Evolutionary conservation across 139 green algal species (phyloP), one percentile per base, ranked within the genome.

Genomic region (Chlorella sp.): DNA sequence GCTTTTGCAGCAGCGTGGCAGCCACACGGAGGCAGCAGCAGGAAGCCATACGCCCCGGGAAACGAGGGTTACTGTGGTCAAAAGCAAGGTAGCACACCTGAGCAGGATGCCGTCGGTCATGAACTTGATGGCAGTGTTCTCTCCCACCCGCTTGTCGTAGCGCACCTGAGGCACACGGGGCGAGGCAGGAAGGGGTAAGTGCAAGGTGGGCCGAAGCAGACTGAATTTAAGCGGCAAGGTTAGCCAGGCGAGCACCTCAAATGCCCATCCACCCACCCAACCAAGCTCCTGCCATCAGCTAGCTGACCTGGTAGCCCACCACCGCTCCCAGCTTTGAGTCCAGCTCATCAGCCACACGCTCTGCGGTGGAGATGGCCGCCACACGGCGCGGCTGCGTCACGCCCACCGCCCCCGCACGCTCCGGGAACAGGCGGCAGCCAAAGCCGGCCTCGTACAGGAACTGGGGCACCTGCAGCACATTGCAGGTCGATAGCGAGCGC

Each of bases 91-190:
- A n/a, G n/a, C n/a, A n/a, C n/a, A n/a, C 81, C 95, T 83, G 76
- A 99, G 90, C 80, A 99, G 88, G 72, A 99, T 96, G 76, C 96
- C 97, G 82, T 99, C 97, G 6, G 97, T 99, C 95, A 99, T 97
- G 92, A 98, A 98, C 88, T 98, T 97, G 41, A 99, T 86, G 26
- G 87, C 79, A 0, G 93, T 95, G 60, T 44, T 73, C 0, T 78
- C 63, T 17, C 91, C 91, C 18, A 96, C 88, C 18, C 80, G 80
- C 28, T 90, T 80, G 86, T 99, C 96, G 84, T 98, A 94, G 21
- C 96, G 89, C 36, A 99, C 95, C 92, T 97, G 82, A n/a, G 38
- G 30, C 28, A 17, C 71, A 15, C 36, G 28, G 16, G 47, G 7
- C 7, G 44, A 11, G 11, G n/a, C n/a, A n/a, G n/a, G n/a, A n/a